Base-by-base conservation (phyloP, 1,139 yeast genomes). In the Kazachstania sp. region DNA sequence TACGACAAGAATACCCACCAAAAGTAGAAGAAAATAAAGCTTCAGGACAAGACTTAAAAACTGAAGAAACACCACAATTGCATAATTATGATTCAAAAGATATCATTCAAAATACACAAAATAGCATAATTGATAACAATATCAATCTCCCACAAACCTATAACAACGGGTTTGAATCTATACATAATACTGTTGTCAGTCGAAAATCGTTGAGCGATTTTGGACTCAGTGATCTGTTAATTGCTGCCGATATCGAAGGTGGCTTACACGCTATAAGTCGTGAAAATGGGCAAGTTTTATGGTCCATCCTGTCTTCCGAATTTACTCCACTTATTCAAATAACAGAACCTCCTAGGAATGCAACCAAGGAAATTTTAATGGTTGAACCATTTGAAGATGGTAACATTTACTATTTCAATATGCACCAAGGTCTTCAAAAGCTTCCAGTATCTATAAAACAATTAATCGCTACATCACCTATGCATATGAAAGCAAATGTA, bases 311-410 rank as follows among this genome's bases (percentile, higher is more conserved):
- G 52, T 68, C 80, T 54, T 64, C 49, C 12, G 50, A 49, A 19
- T 44, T 52, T 42, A 57, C 56, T 11, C 65, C 70, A 4, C 51
- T 64, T 16, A 58, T 65, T 9, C 49, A 61, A 45, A 55, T 61
- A 13, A 51, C 57, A 19, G 57, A 55, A 34, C 56, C 58, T 15
- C 40, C 53, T n/a, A 48, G 42, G 2, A 23, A 26, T 23, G 58
- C 31, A 43, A 60, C 52, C 4, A 61, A 58, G 37, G 65, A 59
- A 43, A 58, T 59, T 9, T 86, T 97, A 94, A 82, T 90, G 53
- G 94, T 92, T 0, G 98, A 92, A 58, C 98, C 98, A 0, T 78
- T 76, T 55, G 83, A 81, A 9, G 95, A 86, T 51, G 99, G 99
- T 0, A 71, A 82, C 0, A 71, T 92, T n/a, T 90, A 82, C 64